Evolutionary conservation across 129 eudicot genomes (phyloP).

Genomic region (Flaveria sonorensis): DNA sequence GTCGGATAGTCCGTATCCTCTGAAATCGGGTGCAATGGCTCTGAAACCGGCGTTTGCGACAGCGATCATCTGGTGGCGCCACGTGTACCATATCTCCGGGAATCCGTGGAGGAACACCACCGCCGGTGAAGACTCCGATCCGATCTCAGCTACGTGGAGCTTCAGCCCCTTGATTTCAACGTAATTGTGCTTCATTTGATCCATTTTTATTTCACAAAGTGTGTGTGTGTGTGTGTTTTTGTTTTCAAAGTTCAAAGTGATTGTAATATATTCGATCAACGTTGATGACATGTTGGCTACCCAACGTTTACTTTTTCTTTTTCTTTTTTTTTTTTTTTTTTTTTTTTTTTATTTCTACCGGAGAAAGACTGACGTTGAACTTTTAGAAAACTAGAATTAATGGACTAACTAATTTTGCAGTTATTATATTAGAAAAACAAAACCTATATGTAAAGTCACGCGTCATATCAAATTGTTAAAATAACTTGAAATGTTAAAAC

Average conservation of each 20-base stretch:
- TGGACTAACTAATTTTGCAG: too few species aligned
- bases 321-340: too few species aligned
- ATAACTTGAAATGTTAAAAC: too few species aligned
- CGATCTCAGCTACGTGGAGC: conserved; percentile 35
- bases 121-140: conserved; percentile 16
- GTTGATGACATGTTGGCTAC: neutral
- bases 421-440: too few species aligned
- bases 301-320: neutral
- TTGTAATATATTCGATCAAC: neutral
- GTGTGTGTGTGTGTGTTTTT: conserved; percentile 7
- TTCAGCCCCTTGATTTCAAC: conserved; percentile 23
- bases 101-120: conserved; percentile 29
- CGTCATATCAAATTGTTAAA: too few species aligned
- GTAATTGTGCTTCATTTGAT: conserved; percentile 24
- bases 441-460: too few species aligned
- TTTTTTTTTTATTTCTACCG: neutral
- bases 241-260: neutral
- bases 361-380: neutral
- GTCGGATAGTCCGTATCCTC: conserved; percentile 40
- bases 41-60: conserved; percentile 31
- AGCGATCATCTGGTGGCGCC: conserved; percentile 39
- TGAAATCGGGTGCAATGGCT: conserved; percentile 33
- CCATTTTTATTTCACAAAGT: conserved; percentile 4
- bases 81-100: conserved; percentile 37
- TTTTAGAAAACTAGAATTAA: neutral